Evolutionary conservation across 306 rosid genomes (phyloP).

Genomic region (barrel medic (Medicago truncatula)): DNA sequence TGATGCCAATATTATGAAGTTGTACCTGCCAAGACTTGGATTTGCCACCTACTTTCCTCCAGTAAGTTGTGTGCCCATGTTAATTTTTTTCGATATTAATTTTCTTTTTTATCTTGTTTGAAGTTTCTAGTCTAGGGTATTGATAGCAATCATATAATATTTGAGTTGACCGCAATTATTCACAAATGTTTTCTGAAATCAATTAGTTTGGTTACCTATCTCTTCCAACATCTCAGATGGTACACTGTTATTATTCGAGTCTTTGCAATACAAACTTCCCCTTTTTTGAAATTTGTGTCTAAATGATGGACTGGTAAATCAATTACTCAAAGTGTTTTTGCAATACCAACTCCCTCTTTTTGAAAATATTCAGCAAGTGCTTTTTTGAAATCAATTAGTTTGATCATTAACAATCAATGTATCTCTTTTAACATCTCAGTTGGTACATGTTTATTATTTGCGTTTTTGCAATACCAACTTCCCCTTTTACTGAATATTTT

Average conservation of each 20-base stretch:
- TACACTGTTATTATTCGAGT: neutral
- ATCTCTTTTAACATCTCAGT: neutral
- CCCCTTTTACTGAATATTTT: neutral
- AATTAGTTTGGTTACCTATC: neutral
- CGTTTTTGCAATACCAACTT: neutral
- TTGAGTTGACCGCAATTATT: neutral
- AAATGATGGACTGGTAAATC: no score
- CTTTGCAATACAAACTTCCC: no score
- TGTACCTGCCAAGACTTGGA: slow-evolving; percentile 63
- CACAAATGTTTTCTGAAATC: neutral
- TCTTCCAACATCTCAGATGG: neutral
- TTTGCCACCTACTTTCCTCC: slow-evolving; percentile 56
- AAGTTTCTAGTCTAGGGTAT: neutral
- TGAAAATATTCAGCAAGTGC: no score
- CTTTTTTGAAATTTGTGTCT: no score
- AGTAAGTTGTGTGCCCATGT: slow-evolving; percentile 44
- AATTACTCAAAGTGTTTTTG: no score
- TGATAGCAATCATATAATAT: neutral
- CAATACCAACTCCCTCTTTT: no score
- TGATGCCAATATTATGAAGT: slow-evolving; percentile 47
- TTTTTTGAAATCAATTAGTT: neutral
- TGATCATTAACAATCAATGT: neutral
- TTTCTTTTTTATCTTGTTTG: neutral
- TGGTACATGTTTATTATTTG: neutral
- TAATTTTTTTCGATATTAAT: neutral